Base-by-base conservation (phyloP, 108 stramenopile species). In the Cyclotella cryptica region DNA sequence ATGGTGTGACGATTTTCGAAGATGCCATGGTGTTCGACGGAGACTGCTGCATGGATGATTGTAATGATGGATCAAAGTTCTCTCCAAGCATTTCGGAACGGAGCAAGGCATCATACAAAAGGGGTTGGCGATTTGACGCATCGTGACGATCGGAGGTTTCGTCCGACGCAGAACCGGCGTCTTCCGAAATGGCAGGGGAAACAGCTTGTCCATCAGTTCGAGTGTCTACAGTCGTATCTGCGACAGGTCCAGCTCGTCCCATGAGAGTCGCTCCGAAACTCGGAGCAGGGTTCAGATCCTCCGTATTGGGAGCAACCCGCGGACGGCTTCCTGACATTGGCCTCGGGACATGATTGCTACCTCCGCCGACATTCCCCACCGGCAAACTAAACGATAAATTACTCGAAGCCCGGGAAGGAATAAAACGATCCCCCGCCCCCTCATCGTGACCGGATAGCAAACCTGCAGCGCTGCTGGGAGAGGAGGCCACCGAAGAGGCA, bases 61-160 rank as follows among this genome's bases (percentile, higher is more conserved):
- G 29, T 39, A 70, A 63, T 27, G 77, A 54, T 9, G 90, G 85
- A 76, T 87, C 87, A 19, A 93, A 69, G 69, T 93, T 95, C 78
- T 92, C 92, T n/a, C 92, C 91, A 47, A 96, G 67, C 54, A 96
- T 69, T 77, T 96, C 94, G n/a, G 90, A 89, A 0, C 94, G 88
- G 6, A 96, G 73, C 35, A 96, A 63, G 0, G 84, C 84, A 73
- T 93, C 90, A 60, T 90, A 86, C 4, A 92, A 64, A n/a, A 82
- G 69, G 12, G 85, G 85, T 44, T 87, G 89, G 46, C 80, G 73
- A 45, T 69, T 74, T n/a, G 74, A 61, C 0, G 74, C 62, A 62
- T 80, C 80, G 30, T 81, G 69, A 24, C 74, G 80, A 27, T 75
- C 74, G 0, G 40, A 10, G 1, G 39, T 26, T 22, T 60, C 68